These are phyloP conservation scores for Fusarium hostae DNA, from an alignment of 2,329 filamentous ascomycete genomes.

Conservation along the genomic window DNA sequence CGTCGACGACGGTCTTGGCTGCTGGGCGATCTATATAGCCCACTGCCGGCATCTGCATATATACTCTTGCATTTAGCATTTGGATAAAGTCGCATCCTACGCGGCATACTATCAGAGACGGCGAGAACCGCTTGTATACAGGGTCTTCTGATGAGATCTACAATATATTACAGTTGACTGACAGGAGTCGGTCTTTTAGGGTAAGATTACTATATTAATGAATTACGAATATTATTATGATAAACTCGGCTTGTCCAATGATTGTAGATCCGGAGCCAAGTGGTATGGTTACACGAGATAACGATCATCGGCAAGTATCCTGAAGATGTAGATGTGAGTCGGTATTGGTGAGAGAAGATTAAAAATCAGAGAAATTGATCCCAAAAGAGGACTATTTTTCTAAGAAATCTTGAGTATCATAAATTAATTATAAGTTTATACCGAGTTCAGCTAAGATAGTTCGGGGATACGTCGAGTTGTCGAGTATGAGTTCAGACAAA, in stretches of 20 bases:
- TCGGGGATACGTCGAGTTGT: not conserved
- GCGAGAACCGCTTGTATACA: not conserved
- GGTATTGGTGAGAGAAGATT: not conserved
- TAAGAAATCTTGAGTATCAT: too few relatives aligned
- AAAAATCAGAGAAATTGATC: not conserved
- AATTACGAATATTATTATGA: slow-evolving; percentile 7
- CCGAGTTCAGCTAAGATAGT: not conserved
- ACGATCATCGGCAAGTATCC: not conserved
- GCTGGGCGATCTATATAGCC: not conserved
- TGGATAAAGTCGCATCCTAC: not conserved
- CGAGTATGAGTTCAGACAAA: not conserved
- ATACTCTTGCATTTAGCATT: not conserved
- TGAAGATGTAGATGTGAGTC: too few relatives aligned
- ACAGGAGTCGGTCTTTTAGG: not conserved
- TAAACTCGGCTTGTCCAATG: not conserved
- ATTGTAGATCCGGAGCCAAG: not conserved
- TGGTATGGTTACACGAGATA: not conserved
- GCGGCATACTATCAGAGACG: not conserved
- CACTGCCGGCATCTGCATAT: not conserved
- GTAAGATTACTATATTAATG: slow-evolving; percentile 13
- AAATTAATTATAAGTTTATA: not conserved
- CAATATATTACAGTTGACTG: not conserved
- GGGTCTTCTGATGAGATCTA: not conserved
- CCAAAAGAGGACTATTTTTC: not conserved
- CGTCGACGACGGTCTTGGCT: not conserved